Percentiles rank a stretch among this genome's conserved stretches.
These are phyloP conservation scores for Paramecium biaurelia DNA, from an alignment of 73 alveolate species.

Conservation along the genomic window DNA sequence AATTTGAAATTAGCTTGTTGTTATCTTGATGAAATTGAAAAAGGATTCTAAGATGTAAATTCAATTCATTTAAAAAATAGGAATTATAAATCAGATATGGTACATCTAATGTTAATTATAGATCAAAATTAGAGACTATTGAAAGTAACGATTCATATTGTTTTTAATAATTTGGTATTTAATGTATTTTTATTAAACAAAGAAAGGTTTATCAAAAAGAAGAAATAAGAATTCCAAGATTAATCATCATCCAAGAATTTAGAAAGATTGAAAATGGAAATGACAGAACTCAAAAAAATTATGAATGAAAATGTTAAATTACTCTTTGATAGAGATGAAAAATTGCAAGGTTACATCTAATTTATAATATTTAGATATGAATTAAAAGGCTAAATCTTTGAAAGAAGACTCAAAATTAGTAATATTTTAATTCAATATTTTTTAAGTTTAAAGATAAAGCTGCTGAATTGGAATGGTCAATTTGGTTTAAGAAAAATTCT, in stretches of 20 bases:
- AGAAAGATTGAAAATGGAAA: neutral
- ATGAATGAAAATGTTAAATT: constrained; percentile 24
- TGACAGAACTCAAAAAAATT: neutral
- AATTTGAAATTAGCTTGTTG: too few relatives aligned
- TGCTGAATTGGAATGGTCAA: neutral
- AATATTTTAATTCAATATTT: neutral
- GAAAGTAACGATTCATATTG: neutral
- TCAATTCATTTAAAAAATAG: neutral
- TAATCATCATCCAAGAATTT: neutral
- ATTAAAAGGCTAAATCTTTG: neutral
- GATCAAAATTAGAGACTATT: neutral
- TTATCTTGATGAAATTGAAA: constrained; percentile 24
- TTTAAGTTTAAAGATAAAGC: neutral
- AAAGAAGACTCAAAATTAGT: neutral
- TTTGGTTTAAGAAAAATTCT: constrained; percentile 1
- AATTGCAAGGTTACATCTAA: neutral
- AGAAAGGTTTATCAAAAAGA: neutral
- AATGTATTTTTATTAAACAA: neutral
- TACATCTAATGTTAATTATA: neutral
- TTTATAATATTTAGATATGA: neutral
- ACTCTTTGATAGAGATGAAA: neutral
- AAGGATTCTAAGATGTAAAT: neutral
- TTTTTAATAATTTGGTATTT: constrained; percentile 13
- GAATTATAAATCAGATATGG: neutral
- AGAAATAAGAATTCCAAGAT: neutral